Evolutionary conservation across 192 early-diverging fungal species (phyloP), one percentile per base, ranked within the genome.

Genomic region (Thamnidium elegans): DNA sequence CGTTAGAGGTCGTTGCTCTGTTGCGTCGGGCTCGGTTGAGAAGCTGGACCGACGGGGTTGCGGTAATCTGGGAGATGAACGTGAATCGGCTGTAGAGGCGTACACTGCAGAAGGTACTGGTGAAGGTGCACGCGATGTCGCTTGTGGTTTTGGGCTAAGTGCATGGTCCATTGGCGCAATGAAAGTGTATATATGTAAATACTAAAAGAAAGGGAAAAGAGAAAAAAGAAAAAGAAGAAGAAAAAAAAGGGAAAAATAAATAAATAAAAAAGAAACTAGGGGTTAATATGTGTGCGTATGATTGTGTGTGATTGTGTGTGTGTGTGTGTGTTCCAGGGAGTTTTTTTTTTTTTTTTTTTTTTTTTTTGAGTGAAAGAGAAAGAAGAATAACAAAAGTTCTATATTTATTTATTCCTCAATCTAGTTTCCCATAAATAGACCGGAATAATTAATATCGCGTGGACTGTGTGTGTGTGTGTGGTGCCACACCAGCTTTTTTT

Each of bases 101-200:
- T 39, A 39, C 3, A 19, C 13, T 14, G 17, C 13, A 44, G 36
- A 59, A 59, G 58, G 60, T 11, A 58, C 55, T 15, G 56, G 53
- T 47, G 65, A 58, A 44, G 55, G 55, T 44, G 65, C 45, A 3
- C 58, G 58, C 23, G 58, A 60, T 3, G 17, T 17, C 10, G 31
- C 19, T 19, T 56, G 31, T 39, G 31, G 31, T 34, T 56, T 56
- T 56, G 55, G 55, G 19, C 55, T 34, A 56, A 36, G 31, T 20
- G 31, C 55, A 11, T 19, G 31, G n/a, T 59, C 36, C 19, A 44
- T 43, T 59, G 2, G 36, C 13, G 9, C 26, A 26, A 26, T 26
- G 26, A 26, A 26, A 26, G 20, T 21, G 36, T 2, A 56, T 34
- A n/a, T n/a, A n/a, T n/a, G n/a, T n/a, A 17, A 10, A 55, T 15